Conservation (phyloP, 2,329 filamentous ascomycete species). For the Helotiales sp. region DNA sequence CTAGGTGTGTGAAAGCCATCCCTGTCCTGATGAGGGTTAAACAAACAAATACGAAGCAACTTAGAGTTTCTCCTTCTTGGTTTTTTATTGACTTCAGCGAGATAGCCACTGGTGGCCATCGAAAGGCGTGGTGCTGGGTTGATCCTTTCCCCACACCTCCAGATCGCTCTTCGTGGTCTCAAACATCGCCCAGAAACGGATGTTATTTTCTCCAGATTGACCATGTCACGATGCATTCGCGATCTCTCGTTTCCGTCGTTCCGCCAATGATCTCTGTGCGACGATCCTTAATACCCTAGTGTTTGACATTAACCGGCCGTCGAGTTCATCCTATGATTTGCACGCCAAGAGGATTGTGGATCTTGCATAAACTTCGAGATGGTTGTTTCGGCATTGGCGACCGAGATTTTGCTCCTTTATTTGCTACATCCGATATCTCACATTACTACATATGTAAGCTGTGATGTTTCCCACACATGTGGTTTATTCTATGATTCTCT, state of each 20-base stretch:
- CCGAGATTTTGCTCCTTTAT: constrained; percentile 9
- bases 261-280: not conserved
- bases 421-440: not conserved
- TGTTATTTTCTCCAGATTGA: constrained; percentile 15
- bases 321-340: constrained; percentile 1
- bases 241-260: not conserved
- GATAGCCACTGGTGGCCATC: too few relatives aligned
- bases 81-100: too few relatives aligned
- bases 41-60: too few relatives aligned
- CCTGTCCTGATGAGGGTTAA: too few relatives aligned
- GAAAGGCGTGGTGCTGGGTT: too few relatives aligned
- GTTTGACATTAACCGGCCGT: not conserved
- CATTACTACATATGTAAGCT: constrained; percentile 7
- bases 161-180: not conserved
- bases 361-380: constrained; percentile 1
- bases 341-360: not conserved
- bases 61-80: too few relatives aligned
- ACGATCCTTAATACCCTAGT: not conserved
- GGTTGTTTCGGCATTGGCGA: not conserved
- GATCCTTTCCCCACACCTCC: too few relatives aligned
- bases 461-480: not conserved
- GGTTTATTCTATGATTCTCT: not conserved
- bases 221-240: not conserved
- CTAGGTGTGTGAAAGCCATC: not conserved
- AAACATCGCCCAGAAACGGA: constrained; percentile 6